Evolutionary conservation across 2,329 filamentous ascomycete species (phyloP).

Genomic region (Cadophora sp.): DNA sequence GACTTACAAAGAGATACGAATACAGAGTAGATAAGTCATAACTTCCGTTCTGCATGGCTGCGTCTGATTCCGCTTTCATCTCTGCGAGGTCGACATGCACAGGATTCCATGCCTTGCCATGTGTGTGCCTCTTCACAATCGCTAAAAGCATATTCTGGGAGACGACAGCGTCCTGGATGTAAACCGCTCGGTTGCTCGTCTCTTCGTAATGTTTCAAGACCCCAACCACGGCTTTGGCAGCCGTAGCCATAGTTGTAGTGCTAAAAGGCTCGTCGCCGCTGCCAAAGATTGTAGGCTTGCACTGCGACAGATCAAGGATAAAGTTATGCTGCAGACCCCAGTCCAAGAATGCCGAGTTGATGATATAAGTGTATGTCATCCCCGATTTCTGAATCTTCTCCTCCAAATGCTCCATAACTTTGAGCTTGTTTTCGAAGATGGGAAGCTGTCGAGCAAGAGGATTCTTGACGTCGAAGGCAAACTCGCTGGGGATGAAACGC

Average conservation of each 20-base stretch:
- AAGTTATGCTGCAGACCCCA: conserved; percentile 55
- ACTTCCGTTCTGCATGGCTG: conserved; percentile 37
- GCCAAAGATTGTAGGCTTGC: conserved; percentile 53
- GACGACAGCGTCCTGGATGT: conserved; percentile 51
- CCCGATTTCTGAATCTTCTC: conserved; percentile 47
- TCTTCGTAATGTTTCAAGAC: conserved; percentile 56
- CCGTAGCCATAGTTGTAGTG: conserved; percentile 52
- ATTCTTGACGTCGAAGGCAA: conserved; percentile 50
- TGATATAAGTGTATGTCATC: conserved; percentile 62
- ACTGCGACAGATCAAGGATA: conserved; percentile 47
- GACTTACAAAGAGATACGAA: conserved; percentile 44
- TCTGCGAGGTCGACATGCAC: conserved; percentile 26
- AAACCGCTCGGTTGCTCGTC: conserved; percentile 58
- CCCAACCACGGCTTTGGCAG: conserved; percentile 56
- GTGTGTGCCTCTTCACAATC: conserved; percentile 45
- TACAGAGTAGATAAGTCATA: conserved; percentile 42
- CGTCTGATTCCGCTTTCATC: conserved; percentile 32
- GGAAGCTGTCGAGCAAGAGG: conserved; percentile 51
- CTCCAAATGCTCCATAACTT: conserved; percentile 49
- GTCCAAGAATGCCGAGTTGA: conserved; percentile 64
- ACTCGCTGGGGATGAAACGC: conserved; percentile 66
- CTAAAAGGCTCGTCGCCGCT: conserved; percentile 57
- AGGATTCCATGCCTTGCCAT: conserved; percentile 39
- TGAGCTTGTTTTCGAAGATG: conserved; percentile 58
- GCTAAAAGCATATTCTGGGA: conserved; percentile 52